Conservation (phyloP, 2,329 filamentous ascomycete genomes). For the Bipolaris cookei region DNA sequence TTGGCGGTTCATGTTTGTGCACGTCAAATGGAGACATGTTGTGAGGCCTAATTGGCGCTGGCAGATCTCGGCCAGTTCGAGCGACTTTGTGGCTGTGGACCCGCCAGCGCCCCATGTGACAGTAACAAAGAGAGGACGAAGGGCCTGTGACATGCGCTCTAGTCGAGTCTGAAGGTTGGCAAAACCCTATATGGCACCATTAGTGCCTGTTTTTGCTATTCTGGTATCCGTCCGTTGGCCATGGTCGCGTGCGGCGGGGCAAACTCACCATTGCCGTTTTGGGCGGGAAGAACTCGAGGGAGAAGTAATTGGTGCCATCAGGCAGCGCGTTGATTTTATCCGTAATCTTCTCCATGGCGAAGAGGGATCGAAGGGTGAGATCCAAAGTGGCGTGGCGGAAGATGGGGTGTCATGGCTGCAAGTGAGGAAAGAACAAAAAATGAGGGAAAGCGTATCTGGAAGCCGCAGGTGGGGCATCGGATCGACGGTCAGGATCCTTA, state of each 20-base stretch:
- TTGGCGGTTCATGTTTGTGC: slow-evolving; percentile 92
- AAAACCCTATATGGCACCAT: slow-evolving; percentile 66
- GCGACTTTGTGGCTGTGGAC: slow-evolving; percentile 85
- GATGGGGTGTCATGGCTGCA: slow-evolving; percentile 39
- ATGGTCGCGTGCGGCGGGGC: slow-evolving; percentile 26
- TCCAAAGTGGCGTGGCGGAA: slow-evolving; percentile 18
- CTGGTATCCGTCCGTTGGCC: neutral
- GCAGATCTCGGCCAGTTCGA: slow-evolving; percentile 93
- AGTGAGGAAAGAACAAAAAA: slow-evolving; percentile 30
- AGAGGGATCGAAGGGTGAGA: neutral
- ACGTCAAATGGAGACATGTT: slow-evolving; percentile 94
- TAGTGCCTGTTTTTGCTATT: neutral
- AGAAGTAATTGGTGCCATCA: slow-evolving; percentile 83
- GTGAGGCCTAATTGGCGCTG: slow-evolving; percentile 91
- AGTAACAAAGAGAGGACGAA: slow-evolving; percentile 92
- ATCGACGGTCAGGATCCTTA: slow-evolving; percentile 27
- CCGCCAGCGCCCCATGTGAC: slow-evolving; percentile 98
- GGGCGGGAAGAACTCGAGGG: slow-evolving; percentile 98
- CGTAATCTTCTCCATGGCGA: slow-evolving; percentile 71
- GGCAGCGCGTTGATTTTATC: slow-evolving; percentile 93
- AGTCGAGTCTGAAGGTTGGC: slow-evolving; percentile 91
- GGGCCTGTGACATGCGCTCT: slow-evolving; percentile 89
- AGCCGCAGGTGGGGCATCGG: slow-evolving; percentile 32
- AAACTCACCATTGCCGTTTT: slow-evolving; percentile 82
- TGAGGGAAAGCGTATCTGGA: slow-evolving; percentile 27